Conservation (phyloP, 805 yeast species). For the Citeromyces nyonsensis region DNA sequence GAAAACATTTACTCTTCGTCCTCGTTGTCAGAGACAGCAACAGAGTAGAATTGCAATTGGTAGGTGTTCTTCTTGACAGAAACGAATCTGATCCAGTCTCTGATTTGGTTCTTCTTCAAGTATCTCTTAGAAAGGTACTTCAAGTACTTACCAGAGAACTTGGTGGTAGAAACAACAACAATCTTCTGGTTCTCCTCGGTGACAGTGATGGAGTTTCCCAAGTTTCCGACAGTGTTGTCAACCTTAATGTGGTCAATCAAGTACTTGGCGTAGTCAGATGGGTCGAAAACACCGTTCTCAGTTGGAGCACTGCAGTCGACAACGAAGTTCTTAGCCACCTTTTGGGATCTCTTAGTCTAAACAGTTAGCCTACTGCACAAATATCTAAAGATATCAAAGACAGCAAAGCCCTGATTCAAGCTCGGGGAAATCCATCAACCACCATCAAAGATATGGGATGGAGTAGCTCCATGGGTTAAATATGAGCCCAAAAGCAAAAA, state of each 20-base stretch:
- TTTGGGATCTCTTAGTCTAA: slow-evolving; percentile 64
- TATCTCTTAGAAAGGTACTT: slow-evolving; percentile 99
- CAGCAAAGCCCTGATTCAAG: too few species aligned
- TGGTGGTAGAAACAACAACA: slow-evolving; percentile 81
- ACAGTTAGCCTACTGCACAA: too few species aligned
- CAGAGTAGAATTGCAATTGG: slow-evolving; percentile 98
- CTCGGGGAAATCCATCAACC: too few species aligned
- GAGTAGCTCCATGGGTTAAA: too few species aligned
- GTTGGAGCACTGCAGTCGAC: slow-evolving; percentile 96
- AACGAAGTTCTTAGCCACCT: slow-evolving; percentile 76
- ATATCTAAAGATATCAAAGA: too few species aligned
- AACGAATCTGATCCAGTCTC: slow-evolving; percentile 99
- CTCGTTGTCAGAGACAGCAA: slow-evolving; percentile 83
- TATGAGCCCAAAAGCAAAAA: too few species aligned
- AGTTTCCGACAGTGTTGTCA: slow-evolving; percentile 92
- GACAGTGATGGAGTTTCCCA: slow-evolving; percentile 87
- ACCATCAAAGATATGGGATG: too few species aligned
- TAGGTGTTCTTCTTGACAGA: slow-evolving; percentile 90
- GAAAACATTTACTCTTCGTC: slow-evolving; percentile 43
- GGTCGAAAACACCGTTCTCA: slow-evolving; percentile 95
- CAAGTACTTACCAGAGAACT: slow-evolving; percentile 99
- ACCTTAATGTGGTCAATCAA: slow-evolving; percentile 98
- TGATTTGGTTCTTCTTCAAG: slow-evolving; percentile 99
- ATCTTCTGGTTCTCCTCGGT: slow-evolving; percentile 78
- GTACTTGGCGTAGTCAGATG: slow-evolving; percentile 94